These are phyloP conservation scores for Coriaria nepalensis DNA, from an alignment of 306 rosid species.

Conservation along the genomic window DNA sequence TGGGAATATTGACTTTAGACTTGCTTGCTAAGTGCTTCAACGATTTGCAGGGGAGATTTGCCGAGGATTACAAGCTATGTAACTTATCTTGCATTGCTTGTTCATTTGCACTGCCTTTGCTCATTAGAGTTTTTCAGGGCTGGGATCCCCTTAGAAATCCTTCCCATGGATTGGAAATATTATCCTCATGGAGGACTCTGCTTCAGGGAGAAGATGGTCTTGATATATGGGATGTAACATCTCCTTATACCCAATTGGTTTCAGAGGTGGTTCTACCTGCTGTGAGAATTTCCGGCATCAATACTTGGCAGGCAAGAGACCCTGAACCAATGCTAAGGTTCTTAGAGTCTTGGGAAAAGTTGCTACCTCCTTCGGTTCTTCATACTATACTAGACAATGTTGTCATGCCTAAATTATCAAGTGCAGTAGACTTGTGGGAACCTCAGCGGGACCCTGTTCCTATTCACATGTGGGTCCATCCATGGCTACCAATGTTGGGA, in stretches of 20 bases:
- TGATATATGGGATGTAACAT: slow-evolving; percentile 61
- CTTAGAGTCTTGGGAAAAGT: slow-evolving; percentile 68
- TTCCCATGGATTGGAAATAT: slow-evolving; percentile 50
- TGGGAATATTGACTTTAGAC: slow-evolving; percentile 59
- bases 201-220: slow-evolving; percentile 52
- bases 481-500: slow-evolving; percentile 83
- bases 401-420: slow-evolving; percentile 63
- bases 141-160: slow-evolving; percentile 88
- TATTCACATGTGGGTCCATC: slow-evolving; percentile 90
- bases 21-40: slow-evolving; percentile 47
- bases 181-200: slow-evolving; percentile 52
- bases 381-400: slow-evolving; percentile 48
- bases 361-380: slow-evolving; percentile 61
- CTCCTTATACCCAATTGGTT: slow-evolving; percentile 63
- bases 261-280: slow-evolving; percentile 89
- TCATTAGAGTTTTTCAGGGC: slow-evolving; percentile 72
- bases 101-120: slow-evolving; percentile 66
- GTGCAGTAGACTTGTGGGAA: slow-evolving; percentile 83
- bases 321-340: slow-evolving; percentile 86
- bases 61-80: slow-evolving; percentile 62
- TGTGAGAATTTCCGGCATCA: slow-evolving; percentile 65
- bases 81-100: slow-evolving; percentile 81
- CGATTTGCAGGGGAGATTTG: slow-evolving; percentile 40
- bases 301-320: slow-evolving; percentile 88
- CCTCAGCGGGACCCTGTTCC: slow-evolving; percentile 87